Conservation (phyloP, 2,329 filamentous ascomycete species). For the Sporothrix dimorphospora region DNA sequence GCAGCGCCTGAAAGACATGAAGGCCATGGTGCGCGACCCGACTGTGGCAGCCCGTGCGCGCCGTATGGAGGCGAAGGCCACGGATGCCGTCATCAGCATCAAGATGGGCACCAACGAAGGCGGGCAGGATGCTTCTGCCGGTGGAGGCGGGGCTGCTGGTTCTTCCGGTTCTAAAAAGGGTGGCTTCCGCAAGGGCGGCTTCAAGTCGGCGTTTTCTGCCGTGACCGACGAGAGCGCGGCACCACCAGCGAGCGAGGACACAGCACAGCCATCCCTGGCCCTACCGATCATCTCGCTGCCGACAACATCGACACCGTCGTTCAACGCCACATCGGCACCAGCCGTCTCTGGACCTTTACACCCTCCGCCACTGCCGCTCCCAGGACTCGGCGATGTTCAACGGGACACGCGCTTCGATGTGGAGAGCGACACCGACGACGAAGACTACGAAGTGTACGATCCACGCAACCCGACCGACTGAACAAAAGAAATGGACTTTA, state of each 20-base stretch:
- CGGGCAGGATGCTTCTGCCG: conserved; percentile 33
- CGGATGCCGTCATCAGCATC: conserved; percentile 68
- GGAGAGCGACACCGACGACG: conserved; percentile 70
- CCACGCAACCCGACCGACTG: conserved; percentile 63
- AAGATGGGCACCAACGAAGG: conserved; percentile 52
- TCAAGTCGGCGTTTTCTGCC: conserved; percentile 74
- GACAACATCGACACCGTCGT: conserved; percentile 13
- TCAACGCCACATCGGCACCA: not conserved
- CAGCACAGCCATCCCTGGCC: conserved; percentile 27
- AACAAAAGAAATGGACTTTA: conserved; percentile 37
- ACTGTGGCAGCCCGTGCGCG: conserved; percentile 65
- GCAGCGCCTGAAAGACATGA: conserved; percentile 86
- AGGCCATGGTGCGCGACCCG: conserved; percentile 76
- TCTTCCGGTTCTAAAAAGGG: conserved; percentile 64
- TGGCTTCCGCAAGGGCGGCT: conserved; percentile 83
- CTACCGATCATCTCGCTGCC: not conserved
- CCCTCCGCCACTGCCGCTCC: not conserved
- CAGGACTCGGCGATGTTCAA: not conserved
- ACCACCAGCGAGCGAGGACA: conserved; percentile 41
- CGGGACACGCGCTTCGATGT: conserved; percentile 27
- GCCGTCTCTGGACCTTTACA: not conserved
- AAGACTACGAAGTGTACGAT: conserved; percentile 71
- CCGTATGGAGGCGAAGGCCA: conserved; percentile 69
- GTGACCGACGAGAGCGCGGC: conserved; percentile 46
- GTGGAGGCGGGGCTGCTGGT: not conserved